phyloP scores from a whole-genome alignment of 2,329 filamentous ascomycete genomes.

The Fusarium equiseti region DNA sequence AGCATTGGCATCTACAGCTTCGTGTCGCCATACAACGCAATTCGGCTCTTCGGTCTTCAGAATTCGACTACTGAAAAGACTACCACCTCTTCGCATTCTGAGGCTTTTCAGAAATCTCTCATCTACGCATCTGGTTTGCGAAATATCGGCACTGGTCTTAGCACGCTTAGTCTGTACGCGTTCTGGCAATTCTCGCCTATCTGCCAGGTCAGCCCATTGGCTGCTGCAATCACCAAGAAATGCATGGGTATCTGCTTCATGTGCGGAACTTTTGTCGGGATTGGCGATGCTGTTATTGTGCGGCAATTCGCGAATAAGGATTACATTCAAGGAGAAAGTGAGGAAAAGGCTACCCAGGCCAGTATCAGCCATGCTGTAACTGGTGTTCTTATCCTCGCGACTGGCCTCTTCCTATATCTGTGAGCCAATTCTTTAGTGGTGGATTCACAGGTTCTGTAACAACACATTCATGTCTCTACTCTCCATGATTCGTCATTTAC shows the following conservation, averaged over 20 bases:
- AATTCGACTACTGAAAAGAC: not conserved
- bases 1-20: slow-evolving; percentile 37
- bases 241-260: slow-evolving; percentile 34
- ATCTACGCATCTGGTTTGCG: slow-evolving; percentile 27
- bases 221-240: slow-evolving; percentile 1
- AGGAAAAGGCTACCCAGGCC: slow-evolving; percentile 13
- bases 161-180: slow-evolving; percentile 25
- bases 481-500: not conserved
- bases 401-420: slow-evolving; percentile 29
- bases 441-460: not conserved
- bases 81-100: not conserved
- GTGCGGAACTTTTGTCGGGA: slow-evolving; percentile 18
- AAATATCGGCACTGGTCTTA: slow-evolving; percentile 18
- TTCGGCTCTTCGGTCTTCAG: slow-evolving; percentile 22
- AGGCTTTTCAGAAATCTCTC: slow-evolving; percentile 25
- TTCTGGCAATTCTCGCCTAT: slow-evolving; percentile 34
- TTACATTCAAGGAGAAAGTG: slow-evolving; percentile 5
- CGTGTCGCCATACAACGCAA: slow-evolving; percentile 21
- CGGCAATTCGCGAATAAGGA: slow-evolving; percentile 27
- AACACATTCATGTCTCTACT: not conserved
- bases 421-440: not conserved
- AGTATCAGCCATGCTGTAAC: slow-evolving; percentile 27
- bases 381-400: slow-evolving; percentile 18
- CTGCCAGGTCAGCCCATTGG: slow-evolving; percentile 16
- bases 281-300: slow-evolving; percentile 32